A percentile compares a stretch with the other conserved stretches of the same genome.
phyloP scores from a whole-genome alignment of 2,329 filamentous ascomycete species.

The Rhytidhysteron rufulum region DNA sequence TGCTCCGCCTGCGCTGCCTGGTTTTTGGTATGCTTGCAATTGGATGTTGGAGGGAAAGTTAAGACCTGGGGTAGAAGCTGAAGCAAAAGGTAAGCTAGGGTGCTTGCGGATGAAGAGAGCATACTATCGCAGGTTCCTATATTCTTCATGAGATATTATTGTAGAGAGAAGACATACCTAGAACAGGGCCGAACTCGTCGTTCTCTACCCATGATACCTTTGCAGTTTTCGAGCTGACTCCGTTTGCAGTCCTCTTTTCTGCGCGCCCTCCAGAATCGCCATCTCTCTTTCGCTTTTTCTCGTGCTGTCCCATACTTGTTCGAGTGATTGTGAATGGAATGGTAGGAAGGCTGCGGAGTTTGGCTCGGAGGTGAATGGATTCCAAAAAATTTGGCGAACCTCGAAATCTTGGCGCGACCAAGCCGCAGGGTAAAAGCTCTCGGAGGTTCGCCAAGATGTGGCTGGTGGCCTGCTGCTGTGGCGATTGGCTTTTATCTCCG shows the following conservation, averaged over 20 bases:
- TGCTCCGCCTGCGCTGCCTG: constrained; percentile 19
- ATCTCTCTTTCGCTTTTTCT: constrained; percentile 38
- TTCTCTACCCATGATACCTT: constrained; percentile 39
- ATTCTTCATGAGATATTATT: background rate
- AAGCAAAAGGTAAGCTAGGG: constrained; percentile 5
- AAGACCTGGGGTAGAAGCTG: constrained; percentile 44
- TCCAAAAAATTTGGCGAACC: too few species aligned
- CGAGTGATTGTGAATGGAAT: background rate
- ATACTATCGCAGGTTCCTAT: too few species aligned
- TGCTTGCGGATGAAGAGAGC: background rate
- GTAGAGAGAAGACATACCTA: constrained; percentile 39
- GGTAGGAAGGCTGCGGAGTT: background rate
- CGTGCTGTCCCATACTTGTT: too few species aligned
- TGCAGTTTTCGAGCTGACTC: constrained; percentile 35
- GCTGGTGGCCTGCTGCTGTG: too few species aligned
- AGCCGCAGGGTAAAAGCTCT: too few species aligned
- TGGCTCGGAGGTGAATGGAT: too few species aligned
- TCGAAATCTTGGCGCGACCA: too few species aligned
- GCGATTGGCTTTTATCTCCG: too few species aligned
- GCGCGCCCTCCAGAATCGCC: constrained; percentile 24
- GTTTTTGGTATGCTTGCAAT: constrained; percentile 49
- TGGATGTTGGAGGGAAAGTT: constrained; percentile 37
- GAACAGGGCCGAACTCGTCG: constrained; percentile 47
- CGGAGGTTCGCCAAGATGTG: too few species aligned
- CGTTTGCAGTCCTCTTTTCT: constrained; percentile 44